Conservation (phyloP, 1,284 basidiomycete species). For the Cutaneotrichosporon sp. region DNA sequence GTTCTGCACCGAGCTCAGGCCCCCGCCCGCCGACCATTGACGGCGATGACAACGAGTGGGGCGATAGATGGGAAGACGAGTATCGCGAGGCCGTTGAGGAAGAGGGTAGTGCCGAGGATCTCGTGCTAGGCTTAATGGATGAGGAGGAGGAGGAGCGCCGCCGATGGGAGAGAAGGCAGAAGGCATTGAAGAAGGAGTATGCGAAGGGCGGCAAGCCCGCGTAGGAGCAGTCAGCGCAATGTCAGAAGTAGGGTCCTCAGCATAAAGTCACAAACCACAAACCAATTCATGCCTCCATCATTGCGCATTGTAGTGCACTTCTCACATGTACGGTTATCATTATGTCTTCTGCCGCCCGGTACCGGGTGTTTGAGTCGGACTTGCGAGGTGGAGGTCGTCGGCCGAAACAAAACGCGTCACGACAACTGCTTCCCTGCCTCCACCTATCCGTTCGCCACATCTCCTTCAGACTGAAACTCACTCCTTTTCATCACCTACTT, state of each 20-base stretch:
- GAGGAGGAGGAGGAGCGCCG: slow-evolving; percentile 46
- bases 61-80: slow-evolving; percentile 44
- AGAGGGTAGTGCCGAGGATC: slow-evolving; percentile 44
- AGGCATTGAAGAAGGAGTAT: background rate
- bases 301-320: no score
- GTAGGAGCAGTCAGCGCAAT: no score
- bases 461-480: no score
- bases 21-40: slow-evolving; percentile 24
- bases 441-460: background rate
- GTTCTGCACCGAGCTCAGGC: slow-evolving; percentile 28
- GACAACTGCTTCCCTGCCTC: background rate
- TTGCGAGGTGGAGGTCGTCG: slow-evolving; percentile 1
- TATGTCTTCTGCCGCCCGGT: background rate
- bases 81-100: slow-evolving; percentile 44
- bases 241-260: background rate
- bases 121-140: slow-evolving; percentile 46
- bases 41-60: slow-evolving; percentile 32
- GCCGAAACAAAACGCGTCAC: slow-evolving; percentile 8
- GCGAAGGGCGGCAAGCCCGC: background rate
- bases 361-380: background rate
- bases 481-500: background rate
- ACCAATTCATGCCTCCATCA: background rate
- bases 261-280: background rate
- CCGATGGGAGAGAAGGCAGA: slow-evolving; percentile 21
- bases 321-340: background rate